Evolutionary conservation across 192 early-diverging fungal species (phyloP), one percentile per base, ranked within the genome.

Genomic region (Gamsiella multidivaricata): DNA sequence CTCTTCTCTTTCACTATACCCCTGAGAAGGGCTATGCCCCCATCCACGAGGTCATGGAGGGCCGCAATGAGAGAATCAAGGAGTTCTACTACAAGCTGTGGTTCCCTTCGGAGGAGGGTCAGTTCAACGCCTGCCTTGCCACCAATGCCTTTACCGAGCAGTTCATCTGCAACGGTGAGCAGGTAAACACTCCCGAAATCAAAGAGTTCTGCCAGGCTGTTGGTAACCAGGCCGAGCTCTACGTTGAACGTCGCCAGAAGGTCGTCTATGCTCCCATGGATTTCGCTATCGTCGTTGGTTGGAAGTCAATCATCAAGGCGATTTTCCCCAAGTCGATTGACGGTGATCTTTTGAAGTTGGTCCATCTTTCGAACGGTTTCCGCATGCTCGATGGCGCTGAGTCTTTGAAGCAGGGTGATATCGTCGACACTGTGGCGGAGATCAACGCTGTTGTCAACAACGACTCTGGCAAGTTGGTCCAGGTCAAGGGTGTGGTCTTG

Each of bases 281-380:
- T 84, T 96, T 95, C 83, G 94, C 93, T 57, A 98, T 98, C 61
- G 94, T 96, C 55, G 93, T 94, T 56, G 94, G 92, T 36, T 92
- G 95, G 95, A 87, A 91, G 88, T 86, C 91, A 34, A 92, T 96
- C 58, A 92, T 96, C 79, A 93, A 93, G 84, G 94, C 94, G 23
- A 94, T 98, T 54, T 88, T 95, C 85, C 93, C 95, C 53, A 93
- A 94, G 81, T 91, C 94, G 25, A 94, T 98, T 60, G 93, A 98
- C 78, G 96, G 94, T 49, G 96, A 98, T 69, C 87, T 98, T 47
- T 86, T 98, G 70, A 88, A 89, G 55, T 85, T 98, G 7, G 96
- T 98, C 42, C 96, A 98, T 82, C 87, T 98, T 61, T 93, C 92
- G 66, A 98, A 98, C 84, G 93, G 94, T 32, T 98, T 95, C 92